Percentiles rank a stretch among this genome's conserved stretches.
Conservation (phyloP, 2,329 filamentous ascomycete genomes). For the Didymosphaeria variabile region DNA sequence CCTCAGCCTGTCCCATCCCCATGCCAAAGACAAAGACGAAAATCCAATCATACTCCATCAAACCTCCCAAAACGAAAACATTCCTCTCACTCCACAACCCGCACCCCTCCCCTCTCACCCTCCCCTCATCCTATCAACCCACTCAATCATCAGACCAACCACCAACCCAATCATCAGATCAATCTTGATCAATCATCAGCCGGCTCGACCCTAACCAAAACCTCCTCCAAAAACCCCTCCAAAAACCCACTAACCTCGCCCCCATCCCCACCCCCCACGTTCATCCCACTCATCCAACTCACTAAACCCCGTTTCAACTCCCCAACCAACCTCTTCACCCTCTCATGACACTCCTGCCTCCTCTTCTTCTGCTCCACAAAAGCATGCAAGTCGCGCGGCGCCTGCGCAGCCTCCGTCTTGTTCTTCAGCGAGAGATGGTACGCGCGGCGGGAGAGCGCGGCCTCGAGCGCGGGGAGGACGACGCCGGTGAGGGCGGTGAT, state of each 20-base stretch:
- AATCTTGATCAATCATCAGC: constrained; percentile 67
- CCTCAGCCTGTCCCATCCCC: too few relatives aligned
- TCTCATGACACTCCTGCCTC: constrained; percentile 76
- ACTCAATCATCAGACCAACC: neutral
- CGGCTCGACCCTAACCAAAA: constrained; percentile 89
- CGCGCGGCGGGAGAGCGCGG: constrained; percentile 81
- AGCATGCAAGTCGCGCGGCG: constrained; percentile 69
- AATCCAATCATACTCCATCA: too few relatives aligned
- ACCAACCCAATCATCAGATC: neutral
- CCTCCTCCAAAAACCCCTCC: constrained; percentile 92
- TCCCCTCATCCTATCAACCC: neutral
- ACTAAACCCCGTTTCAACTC: constrained; percentile 85
- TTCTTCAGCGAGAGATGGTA: constrained; percentile 63
- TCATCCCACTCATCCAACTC: constrained; percentile 92
- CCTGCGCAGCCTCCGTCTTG: constrained; percentile 49
- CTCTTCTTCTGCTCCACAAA: constrained; percentile 44
- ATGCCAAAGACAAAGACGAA: too few relatives aligned
- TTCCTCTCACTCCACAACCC: too few relatives aligned
- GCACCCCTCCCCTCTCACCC: too few relatives aligned
- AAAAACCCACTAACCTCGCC: constrained; percentile 87
- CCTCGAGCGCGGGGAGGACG: constrained; percentile 90
- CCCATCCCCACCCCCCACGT: constrained; percentile 93
- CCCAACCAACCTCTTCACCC: constrained; percentile 79
- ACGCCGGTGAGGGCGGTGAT: constrained; percentile 90
- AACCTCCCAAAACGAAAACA: too few relatives aligned